Base-by-base conservation (phyloP, 192 early-diverging fungal genomes). In the Mortierella antarctica region DNA sequence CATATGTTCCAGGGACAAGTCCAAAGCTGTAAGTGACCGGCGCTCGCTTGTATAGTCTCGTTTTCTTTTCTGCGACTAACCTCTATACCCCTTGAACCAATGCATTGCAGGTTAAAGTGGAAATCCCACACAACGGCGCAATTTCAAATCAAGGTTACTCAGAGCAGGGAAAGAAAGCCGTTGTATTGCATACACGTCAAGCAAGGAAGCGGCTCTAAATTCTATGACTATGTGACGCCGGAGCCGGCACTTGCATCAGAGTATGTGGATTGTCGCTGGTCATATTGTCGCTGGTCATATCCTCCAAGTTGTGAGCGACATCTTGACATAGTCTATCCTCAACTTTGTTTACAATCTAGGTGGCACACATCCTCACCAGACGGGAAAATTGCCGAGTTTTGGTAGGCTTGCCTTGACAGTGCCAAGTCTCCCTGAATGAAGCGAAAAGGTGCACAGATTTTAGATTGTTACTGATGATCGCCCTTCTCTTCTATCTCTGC, bases 111-210 rank as follows among this genome's bases (percentile, higher is more conserved):
- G 48, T 53, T 91, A 17, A 91, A 91, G 57, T 91, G 90, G 90
- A 91, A 89, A 82, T 85, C 90, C n/a, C 67, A 82, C 47, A 87
- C 77, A 21, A 85, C 86, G 4, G 83, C 84, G 7, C 83, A 91
- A 47, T 91, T 91, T 65, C 82, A 83, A 53, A 86, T 91, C 63
- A 70, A 76, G n/a, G 85, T 86, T 12, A 78, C 66, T 2, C 71
- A 65, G 59, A 88, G 84, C 67, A 88, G 82, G 56, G 85, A 88
- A 51, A 74, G 84, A 17, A 88, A 88, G 49, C 85, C 87, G 0
- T 62, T 85, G 11, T 88, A 88, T 57, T 75, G 82, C 8, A 73
- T 86, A 39, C 79, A 84, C 17, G 74, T 85, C 40, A 81, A 76
- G 41, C 82, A 88, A n/a, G 86, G 84, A 59, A 68, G 66, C 11